Evolutionary conservation across 2,329 filamentous ascomycete genomes (phyloP), one percentile per base, ranked within the genome.

Genomic region (Cladobotryum protrusum): DNA sequence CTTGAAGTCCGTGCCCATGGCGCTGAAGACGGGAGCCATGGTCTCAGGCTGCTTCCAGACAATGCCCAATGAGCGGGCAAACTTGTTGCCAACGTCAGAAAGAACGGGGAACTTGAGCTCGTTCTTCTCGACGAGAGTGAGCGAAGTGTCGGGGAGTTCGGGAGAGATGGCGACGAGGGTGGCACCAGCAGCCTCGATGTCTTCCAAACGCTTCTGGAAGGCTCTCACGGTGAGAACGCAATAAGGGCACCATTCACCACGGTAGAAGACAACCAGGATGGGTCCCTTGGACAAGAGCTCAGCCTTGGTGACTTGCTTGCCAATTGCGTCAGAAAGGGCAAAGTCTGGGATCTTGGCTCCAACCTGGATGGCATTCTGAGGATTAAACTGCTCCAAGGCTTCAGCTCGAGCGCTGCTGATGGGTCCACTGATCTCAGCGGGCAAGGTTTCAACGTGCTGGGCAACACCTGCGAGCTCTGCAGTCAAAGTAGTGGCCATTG

Each of bases 181-280:
- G 19, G 71, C 68, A 12, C 69, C 67, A 19, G 61, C 64, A 12
- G 65, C 61, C 39, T 59, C 46, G 54, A 73, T 67, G 0, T 67
- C 63, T 1, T 57, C 52, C 11, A 72, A 59, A 50, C 63, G 58
- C 39, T 62, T 56, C 50, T 73, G 70, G 0, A 73, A 57, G 17
- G 60, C 59, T 5, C 48, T 57, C 17, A 73, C 58, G 1, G 64
- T 62, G 14, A 73, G 45, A 57, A 73, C 74, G 63, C 72, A 74
- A 62, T 63, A 73, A 1, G 72, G 71, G 50, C 72, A 75, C 72
- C 72, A 74, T 46, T 63, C 60, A 14, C 71, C 71, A 43, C 72
- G 72, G 60, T 74, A 74, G 60, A 74, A 74, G n/a, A 67, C 69
- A 41, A 74, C 61, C 24, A 74, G 61, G 15, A 74, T 52, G 1